Percentiles rank a stretch among this genome's conserved stretches.
phyloP scores from a whole-genome alignment of 2,329 filamentous ascomycete genomes.

The Neofusicoccum cordaticola region DNA sequence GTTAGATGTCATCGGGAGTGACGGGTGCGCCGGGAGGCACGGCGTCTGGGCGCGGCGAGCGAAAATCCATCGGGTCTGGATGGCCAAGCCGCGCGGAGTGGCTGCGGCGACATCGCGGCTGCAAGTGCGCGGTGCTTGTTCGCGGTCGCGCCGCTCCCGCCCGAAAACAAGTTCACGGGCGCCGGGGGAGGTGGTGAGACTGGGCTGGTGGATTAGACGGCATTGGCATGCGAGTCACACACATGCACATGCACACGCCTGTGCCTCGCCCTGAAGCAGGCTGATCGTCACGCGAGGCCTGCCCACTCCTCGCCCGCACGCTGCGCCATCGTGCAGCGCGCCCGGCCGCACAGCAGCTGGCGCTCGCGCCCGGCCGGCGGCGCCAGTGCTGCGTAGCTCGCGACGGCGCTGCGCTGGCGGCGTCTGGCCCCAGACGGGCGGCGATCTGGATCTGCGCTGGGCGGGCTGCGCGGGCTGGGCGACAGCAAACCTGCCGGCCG shows the following conservation, averaged over 20 bases:
- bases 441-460: slow-evolving; percentile 8
- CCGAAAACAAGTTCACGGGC: neutral
- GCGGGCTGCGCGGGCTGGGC: neutral
- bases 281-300: neutral
- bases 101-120: neutral
- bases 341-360: neutral
- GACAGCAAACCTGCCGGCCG: neutral
- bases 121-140: neutral
- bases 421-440: neutral
- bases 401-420: neutral
- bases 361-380: neutral
- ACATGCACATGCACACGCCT: neutral
- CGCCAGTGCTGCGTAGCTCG: neutral
- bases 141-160: neutral
- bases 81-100: slow-evolving; percentile 7
- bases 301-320: neutral
- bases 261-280: neutral
- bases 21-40: slow-evolving; percentile 16
- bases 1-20: slow-evolving; percentile 16
- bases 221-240: slow-evolving; percentile 6
- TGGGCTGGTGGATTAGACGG: neutral
- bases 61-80: slow-evolving; percentile 15
- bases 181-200: neutral
- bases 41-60: slow-evolving; percentile 12
- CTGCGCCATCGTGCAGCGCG: neutral